These are phyloP conservation scores for Barnettozyma sucrosica DNA, from an alignment of 805 yeast genomes.

Conservation along the genomic window DNA sequence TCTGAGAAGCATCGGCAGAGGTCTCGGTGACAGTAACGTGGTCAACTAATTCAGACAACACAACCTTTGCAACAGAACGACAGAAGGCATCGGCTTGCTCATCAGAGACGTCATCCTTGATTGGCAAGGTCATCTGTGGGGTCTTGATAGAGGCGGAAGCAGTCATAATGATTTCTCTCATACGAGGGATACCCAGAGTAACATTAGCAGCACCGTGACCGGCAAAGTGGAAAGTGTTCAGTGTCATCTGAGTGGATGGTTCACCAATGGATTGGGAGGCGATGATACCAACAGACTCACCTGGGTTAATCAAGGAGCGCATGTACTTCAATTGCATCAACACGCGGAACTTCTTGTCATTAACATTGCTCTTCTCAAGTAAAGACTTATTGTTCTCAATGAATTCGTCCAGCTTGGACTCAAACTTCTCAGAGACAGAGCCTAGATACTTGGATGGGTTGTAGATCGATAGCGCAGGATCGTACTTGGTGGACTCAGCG, in stretches of 20 bases:
- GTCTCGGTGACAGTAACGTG: conserved; percentile 83
- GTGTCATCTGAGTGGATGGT: conserved; percentile 98
- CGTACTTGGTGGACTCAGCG: conserved; percentile 60
- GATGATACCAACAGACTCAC: conserved; percentile 97
- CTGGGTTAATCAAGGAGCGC: conserved; percentile 92
- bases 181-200: conserved; percentile 98
- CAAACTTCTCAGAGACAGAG: conserved; percentile 86
- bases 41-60: conserved; percentile 84
- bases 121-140: conserved; percentile 97
- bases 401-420: conserved; percentile 68
- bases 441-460: conserved; percentile 91
- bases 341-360: conserved; percentile 82
- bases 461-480: conserved; percentile 80
- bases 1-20: conserved; percentile 53
- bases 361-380: conserved; percentile 50
- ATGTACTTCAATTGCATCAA: conserved; percentile 97
- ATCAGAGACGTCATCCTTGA: conserved; percentile 72
- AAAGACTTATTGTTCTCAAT: conserved; percentile 48
- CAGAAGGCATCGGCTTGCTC: conserved; percentile 89
- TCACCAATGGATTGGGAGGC: conserved; percentile 99
- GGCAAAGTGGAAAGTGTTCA: conserved; percentile 95
- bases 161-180: conserved; percentile 99
- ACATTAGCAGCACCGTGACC: conserved; percentile 99
- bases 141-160: conserved; percentile 94
- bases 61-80: conserved; percentile 79